Base-by-base conservation (phyloP, 148 eudicot genomes). In the Rhododendron vialii region DNA sequence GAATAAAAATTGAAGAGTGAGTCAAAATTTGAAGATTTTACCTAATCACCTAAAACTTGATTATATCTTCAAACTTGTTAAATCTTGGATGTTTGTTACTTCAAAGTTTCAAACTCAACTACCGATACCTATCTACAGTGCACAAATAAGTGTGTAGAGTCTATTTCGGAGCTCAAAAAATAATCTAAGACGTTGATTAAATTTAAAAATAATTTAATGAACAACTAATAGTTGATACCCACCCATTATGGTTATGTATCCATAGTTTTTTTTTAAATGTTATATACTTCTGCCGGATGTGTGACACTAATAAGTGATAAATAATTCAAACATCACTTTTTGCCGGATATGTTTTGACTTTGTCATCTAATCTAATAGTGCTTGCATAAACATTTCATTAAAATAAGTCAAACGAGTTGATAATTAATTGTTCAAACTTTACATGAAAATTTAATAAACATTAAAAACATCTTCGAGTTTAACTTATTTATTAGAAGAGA, bases 161-260 rank as follows among this genome's bases (percentile, higher is more conserved):
- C 45, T 0, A 41, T 0, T 41, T 1, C 45, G 45, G 45, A 6
- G 1, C 45, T 0, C 45, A 6, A 41, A 41, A 41, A 41, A 41
- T 41, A 48, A 48, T 48, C 3, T 2, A 8, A 48, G 1, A 0
- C 13, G 13, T 10, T 1, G 3, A 48, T 48, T 48, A 48, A 48
- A 48, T 48, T 47, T 45, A 45, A 45, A 9, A 45, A 47, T 9
- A 8, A 47, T 9, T 38, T 38, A 5, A 38, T 5, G 5, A 38
- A 38, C 5, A 38, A 38, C 41, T 38, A 38, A 0, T 41, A 41
- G 7, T 41, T 5, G 45, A 41, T 47, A 47, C 2, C 12, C 2
- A 0, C 0, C 48, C 48, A 47, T 8, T 8, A 8, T 47, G 2
- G 2, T 0, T 47, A 0, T 9, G 2, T 9, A 9, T 2, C 9